A percentile compares a stretch with the other conserved stretches of the same genome.
These are phyloP conservation scores for Penicillium chermesinum DNA, from an alignment of 495 filamentous ascomycete genomes.

Conservation along the genomic window DNA sequence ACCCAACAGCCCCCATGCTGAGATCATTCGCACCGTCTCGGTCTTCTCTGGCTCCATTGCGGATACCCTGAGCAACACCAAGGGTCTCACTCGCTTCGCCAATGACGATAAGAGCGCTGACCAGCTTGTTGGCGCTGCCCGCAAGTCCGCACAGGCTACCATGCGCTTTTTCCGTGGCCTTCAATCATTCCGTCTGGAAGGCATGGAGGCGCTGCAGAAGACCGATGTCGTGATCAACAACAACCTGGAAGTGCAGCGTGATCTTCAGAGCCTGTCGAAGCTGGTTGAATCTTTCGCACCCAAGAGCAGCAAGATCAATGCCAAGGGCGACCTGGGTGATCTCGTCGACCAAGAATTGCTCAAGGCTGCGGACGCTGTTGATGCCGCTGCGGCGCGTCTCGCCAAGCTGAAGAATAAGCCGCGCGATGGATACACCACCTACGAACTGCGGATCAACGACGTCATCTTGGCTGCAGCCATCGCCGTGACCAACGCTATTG, in stretches of 20 bases:
- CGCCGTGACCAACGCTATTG: constrained; percentile 94
- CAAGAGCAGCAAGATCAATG: constrained; percentile 71
- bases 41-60: constrained; percentile 85
- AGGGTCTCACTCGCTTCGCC: constrained; percentile 89
- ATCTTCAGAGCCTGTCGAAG: constrained; percentile 87
- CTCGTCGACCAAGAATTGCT: constrained; percentile 86
- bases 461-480: constrained; percentile 89
- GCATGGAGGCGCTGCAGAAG: constrained; percentile 80
- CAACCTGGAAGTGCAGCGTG: constrained; percentile 89
- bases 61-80: constrained; percentile 92
- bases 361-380: constrained; percentile 94
- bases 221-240: constrained; percentile 94
- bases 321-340: constrained; percentile 84
- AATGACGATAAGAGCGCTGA: constrained; percentile 93
- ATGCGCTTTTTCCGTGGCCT: constrained; percentile 94
- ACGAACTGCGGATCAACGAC: constrained; percentile 92
- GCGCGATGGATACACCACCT: constrained; percentile 90
- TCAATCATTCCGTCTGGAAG: constrained; percentile 88
- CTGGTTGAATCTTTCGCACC: constrained; percentile 86
- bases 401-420: constrained; percentile 91
- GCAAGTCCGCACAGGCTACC: constrained; percentile 79
- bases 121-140: constrained; percentile 70
- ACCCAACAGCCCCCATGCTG: constrained; percentile 82
- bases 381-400: constrained; percentile 81
- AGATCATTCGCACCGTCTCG: constrained; percentile 88